Base-by-base conservation (phyloP, 75 land plant genomes). In the Picea glauca region DNA sequence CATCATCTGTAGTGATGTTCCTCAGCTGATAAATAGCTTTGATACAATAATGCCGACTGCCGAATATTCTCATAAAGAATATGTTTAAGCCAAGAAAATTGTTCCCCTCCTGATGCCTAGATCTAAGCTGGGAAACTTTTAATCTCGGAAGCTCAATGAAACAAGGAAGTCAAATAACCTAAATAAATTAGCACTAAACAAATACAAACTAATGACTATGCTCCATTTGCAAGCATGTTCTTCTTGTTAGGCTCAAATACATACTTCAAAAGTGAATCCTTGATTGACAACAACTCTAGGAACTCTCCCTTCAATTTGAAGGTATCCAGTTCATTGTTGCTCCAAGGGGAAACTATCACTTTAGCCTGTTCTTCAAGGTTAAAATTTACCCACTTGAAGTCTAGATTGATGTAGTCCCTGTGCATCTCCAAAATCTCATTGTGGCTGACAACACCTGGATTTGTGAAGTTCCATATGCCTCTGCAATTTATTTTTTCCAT, bases 281-380 rank as follows among this genome's bases (percentile, higher is more conserved):
- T 90, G 86, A 90, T 88, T 13, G 84, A 38, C 35, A 90, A 59
- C 79, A 90, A 21, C 81, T 88, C 82, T 6, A 88, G 88, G 61
- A 91, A 91, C 70, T 91, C 91, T 43, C 63, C 79, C 75, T 82
- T 84, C 81, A 91, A 75, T 81, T 91, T 91, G 38, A 76, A 76
- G 1, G 88, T 84, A 81, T 91, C 90, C 65, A 91, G 35, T 77
- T 91, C 88, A 58, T 91, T 91, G 83, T 91, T 88, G 79, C 90
- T 91, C 60, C 90, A 58, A 3, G 93, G 84, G 4, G 91, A 89
- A 54, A 89, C 84, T 15, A 91, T 89, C 32, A 87, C 91, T 84
- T 89, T 92, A 13, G 85, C 85, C 5, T 84, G 85, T 85, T 85
- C 86, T 26, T 85, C 84, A 56, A 85, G 46, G 12, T 80, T 81